phyloP scores from a whole-genome alignment of 495 filamentous ascomycete species.

The Penicillium odoratum region DNA sequence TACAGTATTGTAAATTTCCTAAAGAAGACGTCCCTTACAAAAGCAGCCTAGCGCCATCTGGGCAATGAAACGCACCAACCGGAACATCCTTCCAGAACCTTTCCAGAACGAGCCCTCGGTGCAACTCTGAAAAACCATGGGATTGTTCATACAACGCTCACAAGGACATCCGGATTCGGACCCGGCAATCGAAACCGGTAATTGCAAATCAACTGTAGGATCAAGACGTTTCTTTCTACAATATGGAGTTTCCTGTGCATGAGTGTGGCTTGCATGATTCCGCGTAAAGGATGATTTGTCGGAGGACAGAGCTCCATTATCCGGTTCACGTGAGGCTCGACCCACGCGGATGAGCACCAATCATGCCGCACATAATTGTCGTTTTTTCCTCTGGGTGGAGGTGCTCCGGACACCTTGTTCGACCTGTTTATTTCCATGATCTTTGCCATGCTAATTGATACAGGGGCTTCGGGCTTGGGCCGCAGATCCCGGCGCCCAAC shows the following conservation, averaged over 20 bases:
- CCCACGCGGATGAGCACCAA: constrained; percentile 20
- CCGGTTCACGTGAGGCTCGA: constrained; percentile 23
- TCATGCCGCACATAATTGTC: constrained; percentile 14
- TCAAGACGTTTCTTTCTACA: neutral
- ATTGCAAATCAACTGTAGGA: neutral
- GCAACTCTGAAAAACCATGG: constrained; percentile 14
- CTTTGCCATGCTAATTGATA: neutral
- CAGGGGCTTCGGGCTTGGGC: neutral
- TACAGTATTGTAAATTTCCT: constrained; percentile 8
- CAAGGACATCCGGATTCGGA: neutral
- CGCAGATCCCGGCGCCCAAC: constrained; percentile 1
- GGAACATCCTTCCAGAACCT: constrained; percentile 30
- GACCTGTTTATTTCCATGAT: constrained; percentile 1
- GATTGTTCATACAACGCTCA: constrained; percentile 8
- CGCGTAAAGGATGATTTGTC: constrained; percentile 18
- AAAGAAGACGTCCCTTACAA: constrained; percentile 1
- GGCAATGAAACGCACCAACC: constrained; percentile 16
- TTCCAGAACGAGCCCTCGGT: constrained; percentile 21
- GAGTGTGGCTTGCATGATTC: constrained; percentile 5
- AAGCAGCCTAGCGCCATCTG: constrained; percentile 5
- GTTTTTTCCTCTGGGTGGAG: constrained; percentile 3
- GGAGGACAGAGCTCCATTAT: constrained; percentile 32
- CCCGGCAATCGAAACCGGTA: neutral
- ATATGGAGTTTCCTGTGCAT: neutral
- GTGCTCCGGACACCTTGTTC: neutral